These are phyloP conservation scores for Aspergillus japonicus DNA, from an alignment of 2,329 filamentous ascomycete species.

Conservation along the genomic window DNA sequence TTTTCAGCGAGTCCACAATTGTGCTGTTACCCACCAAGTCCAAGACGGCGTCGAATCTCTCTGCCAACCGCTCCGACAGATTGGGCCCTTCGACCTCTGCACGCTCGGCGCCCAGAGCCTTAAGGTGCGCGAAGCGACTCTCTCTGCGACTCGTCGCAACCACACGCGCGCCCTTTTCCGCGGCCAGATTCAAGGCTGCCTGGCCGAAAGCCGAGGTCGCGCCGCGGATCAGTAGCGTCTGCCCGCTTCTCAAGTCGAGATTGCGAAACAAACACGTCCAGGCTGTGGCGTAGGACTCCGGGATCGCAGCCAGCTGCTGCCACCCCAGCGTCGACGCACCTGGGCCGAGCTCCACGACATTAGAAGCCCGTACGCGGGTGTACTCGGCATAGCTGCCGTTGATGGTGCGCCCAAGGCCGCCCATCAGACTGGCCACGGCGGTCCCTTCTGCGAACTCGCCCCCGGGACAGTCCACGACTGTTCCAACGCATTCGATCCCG, in stretches of 20 bases:
- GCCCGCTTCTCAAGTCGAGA: constrained; percentile 34
- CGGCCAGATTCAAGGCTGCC: constrained; percentile 41
- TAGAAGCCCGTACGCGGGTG: constrained; percentile 33
- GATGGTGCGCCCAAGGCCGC: constrained; percentile 42
- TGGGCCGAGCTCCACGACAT: constrained; percentile 25
- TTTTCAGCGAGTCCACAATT: constrained; percentile 40
- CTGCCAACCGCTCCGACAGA: not conserved
- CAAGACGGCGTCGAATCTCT: constrained; percentile 38
- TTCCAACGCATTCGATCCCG: constrained; percentile 40
- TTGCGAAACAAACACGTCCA: constrained; percentile 42
- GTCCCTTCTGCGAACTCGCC: constrained; percentile 33
- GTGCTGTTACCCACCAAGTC: constrained; percentile 43
- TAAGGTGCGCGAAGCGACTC: constrained; percentile 29
- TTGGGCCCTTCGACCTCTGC: constrained; percentile 24
- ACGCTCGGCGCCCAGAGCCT: constrained; percentile 29
- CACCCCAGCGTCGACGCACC: constrained; percentile 27
- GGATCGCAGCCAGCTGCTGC: constrained; percentile 43
- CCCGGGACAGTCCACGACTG: constrained; percentile 37
- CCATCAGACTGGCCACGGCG: constrained; percentile 44
- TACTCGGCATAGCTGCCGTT: constrained; percentile 45
- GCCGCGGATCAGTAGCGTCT: constrained; percentile 43
- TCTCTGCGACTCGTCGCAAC: constrained; percentile 40
- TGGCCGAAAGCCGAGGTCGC: constrained; percentile 44
- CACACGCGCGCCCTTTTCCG: constrained; percentile 37
- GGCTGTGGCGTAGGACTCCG: constrained; percentile 43